phyloP scores from a whole-genome alignment of 257 asterid genomes.

The Nemophila menziesii region DNA sequence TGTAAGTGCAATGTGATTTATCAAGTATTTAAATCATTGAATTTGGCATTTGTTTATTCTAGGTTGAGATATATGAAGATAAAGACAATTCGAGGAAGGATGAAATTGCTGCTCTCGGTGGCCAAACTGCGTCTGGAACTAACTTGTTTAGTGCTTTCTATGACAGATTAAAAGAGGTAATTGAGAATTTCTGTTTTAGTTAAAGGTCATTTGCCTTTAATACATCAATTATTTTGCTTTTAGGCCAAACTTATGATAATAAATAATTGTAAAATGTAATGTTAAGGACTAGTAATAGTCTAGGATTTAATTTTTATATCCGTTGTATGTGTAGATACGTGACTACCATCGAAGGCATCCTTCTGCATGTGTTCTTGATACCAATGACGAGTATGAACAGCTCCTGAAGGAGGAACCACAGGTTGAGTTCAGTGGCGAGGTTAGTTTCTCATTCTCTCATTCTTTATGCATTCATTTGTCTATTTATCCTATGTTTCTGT shows the following conservation, averaged over 20 bases:
- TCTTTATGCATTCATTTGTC: neutral
- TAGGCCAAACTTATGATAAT: neutral
- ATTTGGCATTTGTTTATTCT: neutral
- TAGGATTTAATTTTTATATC: neutral
- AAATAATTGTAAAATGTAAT: too few species aligned
- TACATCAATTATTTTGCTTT: neutral
- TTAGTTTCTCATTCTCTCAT: constrained; percentile 14
- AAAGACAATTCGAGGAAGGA: constrained; percentile 78
- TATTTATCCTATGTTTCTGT: neutral
- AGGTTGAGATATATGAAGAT: constrained; percentile 84
- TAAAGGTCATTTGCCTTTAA: neutral
- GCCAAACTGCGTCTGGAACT: constrained; percentile 69
- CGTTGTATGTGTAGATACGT: constrained; percentile 46
- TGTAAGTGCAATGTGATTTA: neutral
- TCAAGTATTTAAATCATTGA: constrained; percentile 1
- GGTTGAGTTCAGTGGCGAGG: constrained; percentile 94
- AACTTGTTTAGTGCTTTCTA: constrained; percentile 91
- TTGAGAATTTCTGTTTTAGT: neutral
- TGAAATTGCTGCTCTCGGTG: constrained; percentile 97
- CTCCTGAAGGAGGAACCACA: constrained; percentile 84
- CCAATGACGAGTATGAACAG: constrained; percentile 72
- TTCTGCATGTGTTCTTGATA: constrained; percentile 68
- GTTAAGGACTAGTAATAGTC: too few species aligned
- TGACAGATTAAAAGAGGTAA: constrained; percentile 82
- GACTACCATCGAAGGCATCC: constrained; percentile 93